A percentile compares a stretch with the other conserved stretches of the same genome.
Conservation (phyloP, 345 rosid genomes). For the Barbarea vulgaris region DNA sequence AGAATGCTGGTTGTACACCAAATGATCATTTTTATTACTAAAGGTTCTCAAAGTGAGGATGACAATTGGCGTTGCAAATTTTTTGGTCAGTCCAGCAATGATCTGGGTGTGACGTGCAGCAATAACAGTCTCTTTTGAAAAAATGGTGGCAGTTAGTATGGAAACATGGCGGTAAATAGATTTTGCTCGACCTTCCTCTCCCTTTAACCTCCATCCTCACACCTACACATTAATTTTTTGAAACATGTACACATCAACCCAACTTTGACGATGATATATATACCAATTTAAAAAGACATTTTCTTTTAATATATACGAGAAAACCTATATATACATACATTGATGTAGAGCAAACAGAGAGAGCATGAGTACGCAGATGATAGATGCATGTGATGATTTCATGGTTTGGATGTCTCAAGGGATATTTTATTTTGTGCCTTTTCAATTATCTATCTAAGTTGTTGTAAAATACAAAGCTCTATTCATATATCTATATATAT, state of each 20-base stretch:
- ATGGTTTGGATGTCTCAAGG: background rate
- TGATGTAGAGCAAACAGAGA: background rate
- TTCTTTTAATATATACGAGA: background rate
- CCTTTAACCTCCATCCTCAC: background rate
- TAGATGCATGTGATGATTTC: background rate
- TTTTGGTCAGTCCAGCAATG: background rate
- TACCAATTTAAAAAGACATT: background rate
- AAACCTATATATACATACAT: background rate
- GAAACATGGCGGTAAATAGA: background rate
- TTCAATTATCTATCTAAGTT: no score
- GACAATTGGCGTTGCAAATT: background rate
- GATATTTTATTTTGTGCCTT: no score
- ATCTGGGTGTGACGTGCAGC: background rate
- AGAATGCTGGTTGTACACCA: background rate
- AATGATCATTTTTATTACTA: background rate
- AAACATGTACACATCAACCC: background rate
- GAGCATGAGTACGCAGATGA: background rate
- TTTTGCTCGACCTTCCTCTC: background rate
- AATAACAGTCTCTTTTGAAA: background rate
- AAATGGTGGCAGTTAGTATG: background rate
- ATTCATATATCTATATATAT: no score
- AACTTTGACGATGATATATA: background rate
- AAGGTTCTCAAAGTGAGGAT: background rate
- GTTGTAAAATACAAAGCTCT: no score
- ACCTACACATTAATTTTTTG: background rate